Evolutionary conservation across 1,139 yeast species (phyloP), one percentile per base, ranked within the genome.

Genomic region (Sugiyamaella novakii): DNA sequence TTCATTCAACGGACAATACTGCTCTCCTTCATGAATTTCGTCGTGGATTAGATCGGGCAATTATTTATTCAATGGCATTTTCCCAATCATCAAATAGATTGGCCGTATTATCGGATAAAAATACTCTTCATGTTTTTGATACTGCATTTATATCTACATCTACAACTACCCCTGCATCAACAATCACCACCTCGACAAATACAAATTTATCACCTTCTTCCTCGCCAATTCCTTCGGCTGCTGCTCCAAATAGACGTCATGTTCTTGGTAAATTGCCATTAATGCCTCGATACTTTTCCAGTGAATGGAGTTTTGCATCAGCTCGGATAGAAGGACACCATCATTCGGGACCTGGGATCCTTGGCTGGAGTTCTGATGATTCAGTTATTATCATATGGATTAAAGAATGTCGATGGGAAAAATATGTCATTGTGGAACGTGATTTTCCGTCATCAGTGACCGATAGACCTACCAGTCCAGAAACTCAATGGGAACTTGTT

Each of bases 301-400:
- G 95, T 1, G 84, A 86, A 11, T 91, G 97, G 98, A 84, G 95
- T 40, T 87, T 85, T 69, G 88, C 89, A 44, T 83, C 91, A 0
- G 74, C 81, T n/a, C 84, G 85, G 58, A 79, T 89, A 30, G 58
- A 60, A 14, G 67, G 67, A 6, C 54, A 56, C 63, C 59, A 30
- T 8, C 41, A 43, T 24, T 22, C 47, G 3, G 47, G 64, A 58
- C 38, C 42, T 25, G 94, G 96, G 0, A 79, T 79, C 0, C 58
- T 91, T 31, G 96, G 94, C 1, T 87, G 96, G 96, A 74, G 83
- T 1, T 81, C 82, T 10, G 85, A 83, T 56, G 84, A 79, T 55
- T 72, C 81, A 11, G 70, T 87, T 5, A 73, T 86, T 1, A 75
- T 87, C 1, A 67, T 91, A 2, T 89, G 97, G 96, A 56, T 56